Conservation (phyloP, 2,329 filamentous ascomycete genomes). For the Penicillium sumatraense region DNA sequence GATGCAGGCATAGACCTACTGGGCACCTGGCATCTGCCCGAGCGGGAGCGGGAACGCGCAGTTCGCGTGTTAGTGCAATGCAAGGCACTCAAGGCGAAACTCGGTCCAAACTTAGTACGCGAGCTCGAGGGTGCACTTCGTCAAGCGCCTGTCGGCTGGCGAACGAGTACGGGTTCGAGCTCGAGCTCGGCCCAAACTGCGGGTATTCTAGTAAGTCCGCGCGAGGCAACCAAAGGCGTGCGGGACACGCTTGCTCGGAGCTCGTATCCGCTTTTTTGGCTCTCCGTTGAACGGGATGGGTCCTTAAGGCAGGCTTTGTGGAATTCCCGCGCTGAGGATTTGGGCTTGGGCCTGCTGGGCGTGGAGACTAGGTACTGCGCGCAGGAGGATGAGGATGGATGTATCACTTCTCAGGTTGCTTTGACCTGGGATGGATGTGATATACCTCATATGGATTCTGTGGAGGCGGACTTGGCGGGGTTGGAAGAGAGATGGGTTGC, state of each 20-base stretch:
- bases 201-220: conserved; percentile 71
- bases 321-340: conserved; percentile 46
- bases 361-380: conserved; percentile 42
- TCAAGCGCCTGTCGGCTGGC: conserved; percentile 75
- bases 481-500: conserved; percentile 34
- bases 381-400: conserved; percentile 16
- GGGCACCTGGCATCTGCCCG: conserved; percentile 50
- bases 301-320: conserved; percentile 49
- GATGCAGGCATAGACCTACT: conserved; percentile 54
- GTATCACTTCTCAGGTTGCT: conserved; percentile 27
- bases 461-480: conserved; percentile 31
- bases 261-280: conserved; percentile 71
- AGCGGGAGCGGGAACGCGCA: conserved; percentile 32
- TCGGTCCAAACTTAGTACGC: conserved; percentile 50
- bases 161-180: too few relatives aligned
- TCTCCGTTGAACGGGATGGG: conserved; percentile 47
- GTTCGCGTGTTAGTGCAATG: conserved; percentile 53
- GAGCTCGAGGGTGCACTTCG: conserved; percentile 69
- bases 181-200: too few relatives aligned
- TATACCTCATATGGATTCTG: conserved; percentile 37
- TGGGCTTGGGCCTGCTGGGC: conserved; percentile 44
- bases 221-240: conserved; percentile 77
- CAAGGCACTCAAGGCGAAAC: conserved; percentile 48
- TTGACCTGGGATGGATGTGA: conserved; percentile 45
- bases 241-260: conserved; percentile 71